Evolutionary conservation across 2,329 filamentous ascomycete species (phyloP).

Genomic region (Phyllosticta paracitricarpa): DNA sequence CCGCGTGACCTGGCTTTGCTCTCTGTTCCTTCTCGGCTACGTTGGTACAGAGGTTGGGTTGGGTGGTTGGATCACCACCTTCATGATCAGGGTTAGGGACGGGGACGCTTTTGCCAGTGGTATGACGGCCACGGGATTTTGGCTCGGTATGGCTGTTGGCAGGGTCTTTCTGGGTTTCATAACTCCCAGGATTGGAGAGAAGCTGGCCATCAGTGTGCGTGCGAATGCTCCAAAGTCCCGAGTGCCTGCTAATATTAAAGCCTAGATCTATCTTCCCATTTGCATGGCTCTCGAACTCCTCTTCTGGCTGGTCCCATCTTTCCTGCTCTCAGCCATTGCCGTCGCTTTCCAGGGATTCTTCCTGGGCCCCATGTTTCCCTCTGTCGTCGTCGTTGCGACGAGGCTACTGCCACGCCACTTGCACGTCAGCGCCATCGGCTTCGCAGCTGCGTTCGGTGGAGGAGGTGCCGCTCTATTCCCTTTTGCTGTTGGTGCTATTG

Average conservation of each 20-base stretch:
- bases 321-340: constrained; percentile 62
- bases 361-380: constrained; percentile 69
- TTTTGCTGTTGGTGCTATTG: constrained; percentile 59
- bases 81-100: constrained; percentile 71
- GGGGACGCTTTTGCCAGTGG: constrained; percentile 62
- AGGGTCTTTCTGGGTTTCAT: constrained; percentile 65
- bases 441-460: constrained; percentile 68
- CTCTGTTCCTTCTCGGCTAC: constrained; percentile 67
- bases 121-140: constrained; percentile 70
- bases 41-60: constrained; percentile 68
- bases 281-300: constrained; percentile 57
- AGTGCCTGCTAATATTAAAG: not conserved
- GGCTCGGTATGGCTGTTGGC: constrained; percentile 71
- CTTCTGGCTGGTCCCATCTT: constrained; percentile 73
- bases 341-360: constrained; percentile 69
- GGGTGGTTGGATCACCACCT: constrained; percentile 74
- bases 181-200: constrained; percentile 65
- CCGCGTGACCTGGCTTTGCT: constrained; percentile 60
- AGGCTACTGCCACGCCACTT: constrained; percentile 63
- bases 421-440: constrained; percentile 73
- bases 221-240: constrained; percentile 11
- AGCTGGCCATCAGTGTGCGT: constrained; percentile 37
- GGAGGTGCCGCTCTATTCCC: constrained; percentile 58
- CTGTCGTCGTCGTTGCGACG: constrained; percentile 61
- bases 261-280: constrained; percentile 51